Conservation (phyloP, 2,329 filamentous ascomycete species). For the Botrytis paeoniae region DNA sequence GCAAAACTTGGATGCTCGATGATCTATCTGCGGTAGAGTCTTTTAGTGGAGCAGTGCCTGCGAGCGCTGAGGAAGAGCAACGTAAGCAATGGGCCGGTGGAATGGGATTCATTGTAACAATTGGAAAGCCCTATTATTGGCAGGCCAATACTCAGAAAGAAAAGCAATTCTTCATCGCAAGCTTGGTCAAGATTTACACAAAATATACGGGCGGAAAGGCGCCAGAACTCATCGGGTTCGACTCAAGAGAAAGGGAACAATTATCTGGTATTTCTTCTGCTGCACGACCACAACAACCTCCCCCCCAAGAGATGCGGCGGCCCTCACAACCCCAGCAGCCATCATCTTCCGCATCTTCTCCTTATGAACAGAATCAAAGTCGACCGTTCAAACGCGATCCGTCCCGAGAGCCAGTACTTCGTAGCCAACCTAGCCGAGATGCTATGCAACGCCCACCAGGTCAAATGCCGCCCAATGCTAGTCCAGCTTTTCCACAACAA, state of each 20-base stretch:
- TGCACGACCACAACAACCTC: conserved; percentile 25
- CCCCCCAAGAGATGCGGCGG: conserved; percentile 24
- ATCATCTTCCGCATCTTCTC: conserved; percentile 23
- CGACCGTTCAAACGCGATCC: conserved; percentile 31
- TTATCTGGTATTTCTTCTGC: conserved; percentile 56
- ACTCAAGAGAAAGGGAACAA: conserved; percentile 71
- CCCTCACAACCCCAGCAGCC: conserved; percentile 25
- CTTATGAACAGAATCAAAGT: conserved; percentile 31
- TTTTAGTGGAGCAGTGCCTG: conserved; percentile 62
- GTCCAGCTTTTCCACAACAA: conserved; percentile 31
- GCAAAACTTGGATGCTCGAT: conserved; percentile 97
- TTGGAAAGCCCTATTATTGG: conserved; percentile 97
- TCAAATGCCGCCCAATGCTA: conserved; percentile 19
- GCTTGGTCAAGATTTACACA: conserved; percentile 90
- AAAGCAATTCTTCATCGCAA: conserved; percentile 98
- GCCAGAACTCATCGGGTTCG: conserved; percentile 80
- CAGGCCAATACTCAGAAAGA: conserved; percentile 89
- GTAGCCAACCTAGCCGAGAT: conserved; percentile 34
- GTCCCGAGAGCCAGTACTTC: conserved; percentile 31
- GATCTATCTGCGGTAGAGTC: conserved; percentile 83
- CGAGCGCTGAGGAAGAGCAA: conserved; percentile 57
- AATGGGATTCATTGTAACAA: conserved; percentile 80
- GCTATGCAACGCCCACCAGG: conserved; percentile 31
- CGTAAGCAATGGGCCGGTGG: conserved; percentile 74
- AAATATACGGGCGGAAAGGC: conserved; percentile 89